These are phyloP conservation scores for Platanthera zijinensis DNA, from an alignment of 106 monocot genomes.

Conservation along the genomic window DNA sequence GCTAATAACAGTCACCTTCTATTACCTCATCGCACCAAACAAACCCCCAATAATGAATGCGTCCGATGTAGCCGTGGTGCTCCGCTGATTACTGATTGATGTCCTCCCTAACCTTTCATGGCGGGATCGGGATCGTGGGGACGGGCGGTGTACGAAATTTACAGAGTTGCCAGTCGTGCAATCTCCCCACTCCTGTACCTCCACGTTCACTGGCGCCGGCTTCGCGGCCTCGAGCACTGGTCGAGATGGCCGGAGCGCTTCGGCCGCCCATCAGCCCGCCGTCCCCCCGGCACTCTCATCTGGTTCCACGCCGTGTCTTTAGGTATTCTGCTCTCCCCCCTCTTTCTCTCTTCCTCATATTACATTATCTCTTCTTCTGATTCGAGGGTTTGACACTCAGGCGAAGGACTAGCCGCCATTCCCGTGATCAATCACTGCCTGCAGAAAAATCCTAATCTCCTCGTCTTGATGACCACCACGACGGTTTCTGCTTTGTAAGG, in stretches of 20 bases:
- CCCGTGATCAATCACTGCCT: conserved; percentile 72
- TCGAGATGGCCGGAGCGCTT: conserved; percentile 72
- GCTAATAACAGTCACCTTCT: too few relatives aligned
- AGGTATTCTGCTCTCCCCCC: conserved; percentile 9
- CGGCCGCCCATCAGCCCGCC: conserved; percentile 54
- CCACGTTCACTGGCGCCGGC: conserved; percentile 44
- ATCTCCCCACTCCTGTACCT: conserved; percentile 38
- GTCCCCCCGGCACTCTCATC: conserved; percentile 54
- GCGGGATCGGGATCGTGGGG: conserved; percentile 12
- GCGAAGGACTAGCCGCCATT: conserved; percentile 81
- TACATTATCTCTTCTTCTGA: neutral
- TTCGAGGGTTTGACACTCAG: conserved; percentile 15
- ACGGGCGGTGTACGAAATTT: conserved; percentile 38
- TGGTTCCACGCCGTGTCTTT: conserved; percentile 99
- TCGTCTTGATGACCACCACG: conserved; percentile 79
- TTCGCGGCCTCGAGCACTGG: conserved; percentile 62
- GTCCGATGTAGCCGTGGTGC: too few relatives aligned
- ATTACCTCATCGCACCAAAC: too few relatives aligned
- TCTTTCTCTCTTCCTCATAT: neutral
- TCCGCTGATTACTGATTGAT: too few relatives aligned
- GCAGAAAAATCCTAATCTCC: conserved; percentile 20
- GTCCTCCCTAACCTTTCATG: too few relatives aligned
- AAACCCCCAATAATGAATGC: too few relatives aligned
- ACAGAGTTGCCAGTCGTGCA: conserved; percentile 36
- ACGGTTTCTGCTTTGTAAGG: conserved; percentile 80